Evolutionary conservation across 1,284 basidiomycete genomes (phyloP), one percentile per base, ranked within the genome.

Genomic region (Vanrija sp.): DNA sequence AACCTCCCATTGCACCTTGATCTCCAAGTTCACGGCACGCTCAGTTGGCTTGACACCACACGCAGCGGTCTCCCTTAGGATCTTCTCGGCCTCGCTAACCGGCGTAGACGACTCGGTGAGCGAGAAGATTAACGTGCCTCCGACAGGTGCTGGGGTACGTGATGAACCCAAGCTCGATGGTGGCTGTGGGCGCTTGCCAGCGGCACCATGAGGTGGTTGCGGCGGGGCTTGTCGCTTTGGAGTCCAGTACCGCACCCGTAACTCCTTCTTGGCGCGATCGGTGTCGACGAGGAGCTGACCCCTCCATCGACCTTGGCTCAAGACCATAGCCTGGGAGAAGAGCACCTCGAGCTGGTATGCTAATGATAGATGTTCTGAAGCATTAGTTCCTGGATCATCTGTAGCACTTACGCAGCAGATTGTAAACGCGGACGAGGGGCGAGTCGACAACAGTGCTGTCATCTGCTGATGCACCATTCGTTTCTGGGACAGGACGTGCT

Each of bases 291-390:
- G 34, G 2, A 75, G 57, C 16, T 72, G 67, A 16, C 61, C 60
- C 15, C 71, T 55, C 68, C 72, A 70, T 46, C 58, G 60, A 3
- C 66, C 68, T 44, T 65, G 65, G 16, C 62, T 65, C 15, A 75
- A 57, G 14, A 52, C 44, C 50, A 71, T 55, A 6, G 72, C 71
- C 49, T 75, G 71, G 1, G 61, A 53, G 50, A 62, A 68, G 8
- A 75, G 62, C 6, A 65, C 57, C 54, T 73, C 72, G 16, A 75
- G 60, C 51, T 73, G 73, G 51, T 73, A 72, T 15, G 68, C 62
- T 38, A 75, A 55, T 5, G 68, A 72, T 3, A 75, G 51, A 52
- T 73, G 68, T 61, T 73, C 71, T 73, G 44, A 6, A 39, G 15
- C 5, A 47, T 54, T 18, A 56, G 49, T 38, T 46, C 3, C 18